A percentile compares a stretch with the other conserved stretches of the same genome.
Evolutionary conservation across 176 grass and related monocot species (phyloP).

Genomic region (maize (Zea mays)): Zm-B73-REFERENCE-NAM-5.0 NC_050097.1:75462001-75462500

Average conservation of each 20-base stretch:
- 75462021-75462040: too few relatives aligned
- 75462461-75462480: background rate
- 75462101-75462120: background rate
- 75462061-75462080: background rate
- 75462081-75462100: background rate
- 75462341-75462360: slow-evolving; percentile 32
- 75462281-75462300: background rate
- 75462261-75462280: background rate
- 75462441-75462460: slow-evolving; percentile 19
- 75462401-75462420: slow-evolving; percentile 29
- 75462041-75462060: background rate
- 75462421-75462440: background rate
- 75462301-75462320: background rate
- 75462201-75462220: too few relatives aligned
- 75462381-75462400: slow-evolving; percentile 55
- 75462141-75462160: too few relatives aligned
- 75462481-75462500: background rate
- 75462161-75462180: too few relatives aligned
- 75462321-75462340: slow-evolving; percentile 33
- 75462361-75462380: slow-evolving; percentile 56
- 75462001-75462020: background rate
- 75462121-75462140: too few relatives aligned
- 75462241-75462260: too few relatives aligned
- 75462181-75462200: too few relatives aligned
- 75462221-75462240: too few relatives aligned